Evolutionary conservation across 192 early-diverging fungal species (phyloP), one percentile per base, ranked within the genome.

Genomic region (Thamnidium elegans): DNA sequence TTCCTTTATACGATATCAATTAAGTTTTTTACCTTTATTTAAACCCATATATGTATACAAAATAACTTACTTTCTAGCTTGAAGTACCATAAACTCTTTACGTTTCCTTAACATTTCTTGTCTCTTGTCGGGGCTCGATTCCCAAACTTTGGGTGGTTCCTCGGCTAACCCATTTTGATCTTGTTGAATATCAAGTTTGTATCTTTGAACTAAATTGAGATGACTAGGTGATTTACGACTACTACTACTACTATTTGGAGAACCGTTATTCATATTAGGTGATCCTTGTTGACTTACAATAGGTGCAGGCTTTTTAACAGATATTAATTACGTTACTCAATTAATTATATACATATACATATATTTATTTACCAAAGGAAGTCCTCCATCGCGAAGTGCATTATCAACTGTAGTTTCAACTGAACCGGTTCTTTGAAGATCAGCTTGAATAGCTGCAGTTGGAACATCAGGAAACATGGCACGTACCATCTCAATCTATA

Each of bases 391-490:
- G 31, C 84, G 80, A 31, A 92, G 75, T 48, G 90, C 89, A 70
- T 92, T 90, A 62, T 94, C 90, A 56, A 87, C 88, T 17, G 90
- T 92, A 53, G 84, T 79, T 50, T 90, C 87, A 19, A 91, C 89
- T 10, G 89, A 90, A n/a, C 92, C 90, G 13, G 90, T 92, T 32
- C 87, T 86, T 59, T 88, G 82, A 19, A 94, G 78, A 68, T 91
- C 91, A 10, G 81, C 83, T 17, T 84, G 78, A 53, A 94, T 89
- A 31, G 90, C 86, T 19, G 87, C 80, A 19, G 84, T 81, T 4
- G 89, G 87, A 44, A 92, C 87, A 62, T 90, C 78, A 7, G 92
- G 92, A 54, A 94, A 94, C 92, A 94, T 92, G 8, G 84, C 69
- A 59, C 81, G 84, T 7, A 93, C 89, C 10, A 82, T 84, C 60